Conservation (phyloP, 2,329 filamentous ascomycete species). For the Epichloe glyceriae region DNA sequence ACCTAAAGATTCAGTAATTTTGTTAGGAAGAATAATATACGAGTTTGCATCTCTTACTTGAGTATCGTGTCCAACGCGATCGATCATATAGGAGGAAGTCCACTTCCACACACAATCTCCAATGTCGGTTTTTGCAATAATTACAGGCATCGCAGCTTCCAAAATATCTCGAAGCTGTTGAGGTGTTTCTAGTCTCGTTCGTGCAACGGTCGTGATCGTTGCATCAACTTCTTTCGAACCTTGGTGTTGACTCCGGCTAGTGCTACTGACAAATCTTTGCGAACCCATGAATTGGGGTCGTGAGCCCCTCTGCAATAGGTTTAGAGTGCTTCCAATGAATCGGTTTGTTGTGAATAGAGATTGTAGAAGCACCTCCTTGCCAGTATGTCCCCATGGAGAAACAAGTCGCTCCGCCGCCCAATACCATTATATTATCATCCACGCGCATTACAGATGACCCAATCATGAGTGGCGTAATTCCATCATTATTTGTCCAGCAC, state of each 20-base stretch:
- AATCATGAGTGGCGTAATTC: constrained; percentile 48
- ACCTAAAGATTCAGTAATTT: constrained; percentile 34
- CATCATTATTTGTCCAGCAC: constrained; percentile 1
- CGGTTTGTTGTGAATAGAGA: constrained; percentile 13
- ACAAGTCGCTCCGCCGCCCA: constrained; percentile 75
- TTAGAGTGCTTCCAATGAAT: neutral
- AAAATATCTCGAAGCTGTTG: constrained; percentile 50
- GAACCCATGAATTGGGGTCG: constrained; percentile 15
- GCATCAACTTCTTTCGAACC: constrained; percentile 6
- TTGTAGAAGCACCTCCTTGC: constrained; percentile 48
- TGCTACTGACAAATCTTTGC: constrained; percentile 12
- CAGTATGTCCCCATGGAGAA: constrained; percentile 85
- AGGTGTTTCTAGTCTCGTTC: constrained; percentile 35
- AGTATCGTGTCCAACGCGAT: constrained; percentile 46
- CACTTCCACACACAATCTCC: constrained; percentile 56
- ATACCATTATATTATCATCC: constrained; percentile 41
- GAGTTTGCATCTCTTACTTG: constrained; percentile 32
- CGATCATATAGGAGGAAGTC: constrained; percentile 54
- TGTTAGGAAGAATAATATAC: neutral
- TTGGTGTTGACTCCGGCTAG: neutral
- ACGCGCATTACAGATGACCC: constrained; percentile 47
- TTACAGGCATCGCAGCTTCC: constrained; percentile 35
- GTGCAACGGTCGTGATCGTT: constrained; percentile 28
- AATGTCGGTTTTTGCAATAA: constrained; percentile 53
- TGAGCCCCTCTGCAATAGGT: neutral